A percentile compares a stretch with the other conserved stretches of the same genome.
Evolutionary conservation across 2,329 filamentous ascomycete genomes (phyloP).

Genomic region (Hymenoscyphus fraxineus): DNA sequence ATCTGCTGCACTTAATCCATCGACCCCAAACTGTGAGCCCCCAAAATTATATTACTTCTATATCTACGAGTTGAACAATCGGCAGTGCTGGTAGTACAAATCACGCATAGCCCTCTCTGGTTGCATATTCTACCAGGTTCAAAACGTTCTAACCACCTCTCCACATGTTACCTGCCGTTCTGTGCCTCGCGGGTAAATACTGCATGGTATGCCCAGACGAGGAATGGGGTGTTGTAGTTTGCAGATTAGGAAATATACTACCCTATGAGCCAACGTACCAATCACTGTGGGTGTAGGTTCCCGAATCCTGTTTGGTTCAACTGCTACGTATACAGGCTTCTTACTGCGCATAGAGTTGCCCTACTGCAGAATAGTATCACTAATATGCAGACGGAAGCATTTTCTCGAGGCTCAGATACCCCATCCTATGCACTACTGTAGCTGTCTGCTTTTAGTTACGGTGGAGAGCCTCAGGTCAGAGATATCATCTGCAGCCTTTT

Average conservation of each 20-base stretch:
- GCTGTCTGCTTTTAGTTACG: conserved; percentile 11
- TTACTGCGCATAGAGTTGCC: background rate
- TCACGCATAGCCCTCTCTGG: background rate
- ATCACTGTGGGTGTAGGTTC: background rate
- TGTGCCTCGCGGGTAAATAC: conserved; percentile 8
- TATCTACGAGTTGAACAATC: background rate
- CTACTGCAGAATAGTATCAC: conserved; percentile 1
- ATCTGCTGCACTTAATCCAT: background rate
- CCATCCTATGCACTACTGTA: conserved; percentile 3
- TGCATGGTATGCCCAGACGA: conserved; percentile 1
- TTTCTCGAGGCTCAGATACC: conserved; percentile 8
- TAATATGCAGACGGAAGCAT: conserved; percentile 1
- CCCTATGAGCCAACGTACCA: conserved; percentile 1
- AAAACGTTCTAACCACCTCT: background rate
- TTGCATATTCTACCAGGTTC: background rate
- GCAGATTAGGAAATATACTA: background rate
- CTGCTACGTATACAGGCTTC: background rate
- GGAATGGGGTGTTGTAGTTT: background rate
- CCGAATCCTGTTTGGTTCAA: background rate
- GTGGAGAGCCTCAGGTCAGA: conserved; percentile 3
- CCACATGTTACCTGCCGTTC: background rate
- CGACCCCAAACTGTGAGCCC: background rate
- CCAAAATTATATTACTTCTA: background rate
- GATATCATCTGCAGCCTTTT: background rate
- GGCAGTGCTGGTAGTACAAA: conserved; percentile 7